Evolutionary conservation across 2,329 filamentous ascomycete species (phyloP).

Genomic region (Colletotrichum musicola): DNA sequence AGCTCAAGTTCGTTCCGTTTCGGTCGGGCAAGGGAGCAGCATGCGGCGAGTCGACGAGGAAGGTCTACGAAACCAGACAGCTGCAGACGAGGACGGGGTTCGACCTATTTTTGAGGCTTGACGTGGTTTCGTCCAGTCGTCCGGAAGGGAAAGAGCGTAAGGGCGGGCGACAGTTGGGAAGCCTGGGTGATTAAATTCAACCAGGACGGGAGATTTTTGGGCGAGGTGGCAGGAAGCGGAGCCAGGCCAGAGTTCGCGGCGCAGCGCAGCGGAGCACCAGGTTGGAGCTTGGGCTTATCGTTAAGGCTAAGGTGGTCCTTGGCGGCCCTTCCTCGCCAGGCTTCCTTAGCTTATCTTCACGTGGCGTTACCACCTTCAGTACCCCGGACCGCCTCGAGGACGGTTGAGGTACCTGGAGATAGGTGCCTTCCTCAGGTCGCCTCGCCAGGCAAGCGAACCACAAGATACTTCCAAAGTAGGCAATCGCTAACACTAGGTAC

Average conservation of each 20-base stretch:
- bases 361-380: slow-evolving; percentile 19
- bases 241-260: neutral
- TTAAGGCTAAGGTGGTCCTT: slow-evolving; percentile 18
- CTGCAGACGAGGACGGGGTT: neutral
- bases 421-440: no score
- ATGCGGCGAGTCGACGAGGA: neutral
- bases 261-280: neutral
- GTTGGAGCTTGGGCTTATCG: slow-evolving; percentile 36
- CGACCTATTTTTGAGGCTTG: no score
- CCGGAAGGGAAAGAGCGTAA: slow-evolving; percentile 20
- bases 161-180: slow-evolving; percentile 7
- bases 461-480: no score
- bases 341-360: slow-evolving; percentile 35
- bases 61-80: neutral
- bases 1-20: slow-evolving; percentile 8
- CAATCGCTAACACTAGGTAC: no score
- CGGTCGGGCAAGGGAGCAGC: slow-evolving; percentile 11
- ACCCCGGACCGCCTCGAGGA: no score
- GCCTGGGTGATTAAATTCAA: slow-evolving; percentile 29
- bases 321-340: neutral
- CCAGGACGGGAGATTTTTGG: slow-evolving; percentile 31
- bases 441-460: no score
- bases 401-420: no score
- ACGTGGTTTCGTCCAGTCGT: neutral
- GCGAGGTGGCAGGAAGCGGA: slow-evolving; percentile 39